Evolutionary conservation across 805 yeast species (phyloP).

Genomic region (Sugiyamaella smithiae): DNA sequence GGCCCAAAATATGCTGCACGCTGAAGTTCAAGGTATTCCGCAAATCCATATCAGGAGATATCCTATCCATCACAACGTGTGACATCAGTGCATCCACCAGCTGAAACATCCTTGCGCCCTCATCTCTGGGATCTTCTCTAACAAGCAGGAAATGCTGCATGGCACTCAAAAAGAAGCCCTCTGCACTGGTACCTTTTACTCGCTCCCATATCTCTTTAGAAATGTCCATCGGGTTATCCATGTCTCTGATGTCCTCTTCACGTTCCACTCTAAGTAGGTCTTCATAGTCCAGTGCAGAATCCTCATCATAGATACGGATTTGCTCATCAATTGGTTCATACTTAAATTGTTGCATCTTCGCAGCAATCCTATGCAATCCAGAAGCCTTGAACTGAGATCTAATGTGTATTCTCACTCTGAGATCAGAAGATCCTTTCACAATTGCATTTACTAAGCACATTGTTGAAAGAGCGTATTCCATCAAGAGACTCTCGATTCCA

Average conservation of each 20-base stretch:
- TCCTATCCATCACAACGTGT: slow-evolving; percentile 53
- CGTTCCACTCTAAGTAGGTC: slow-evolving; percentile 41
- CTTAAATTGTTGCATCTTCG: slow-evolving; percentile 49
- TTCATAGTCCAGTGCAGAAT: slow-evolving; percentile 53
- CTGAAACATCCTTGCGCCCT: slow-evolving; percentile 50
- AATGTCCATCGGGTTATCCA: slow-evolving; percentile 71
- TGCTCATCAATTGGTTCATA: slow-evolving; percentile 63
- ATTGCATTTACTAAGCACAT: slow-evolving; percentile 69
- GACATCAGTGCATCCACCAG: slow-evolving; percentile 65
- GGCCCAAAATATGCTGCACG: slow-evolving; percentile 65
- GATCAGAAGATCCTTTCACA: slow-evolving; percentile 33
- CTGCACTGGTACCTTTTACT: slow-evolving; percentile 57
- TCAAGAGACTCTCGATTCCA: slow-evolving; percentile 56
- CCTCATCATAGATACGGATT: slow-evolving; percentile 57
- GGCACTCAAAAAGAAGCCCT: slow-evolving; percentile 56
- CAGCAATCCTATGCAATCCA: slow-evolving; percentile 53
- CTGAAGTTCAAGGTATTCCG: slow-evolving; percentile 74
- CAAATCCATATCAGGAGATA: slow-evolving; percentile 43
- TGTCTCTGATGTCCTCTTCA: slow-evolving; percentile 48
- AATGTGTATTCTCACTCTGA: slow-evolving; percentile 47
- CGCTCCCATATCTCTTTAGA: slow-evolving; percentile 56
- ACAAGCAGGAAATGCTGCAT: slow-evolving; percentile 63
- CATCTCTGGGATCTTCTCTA: slow-evolving; percentile 37
- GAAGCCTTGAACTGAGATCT: slow-evolving; percentile 58
- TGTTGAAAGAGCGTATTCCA: slow-evolving; percentile 70